phyloP scores from a whole-genome alignment of 2,329 filamentous ascomycete genomes.

The Phyllosticta paracitricarpa region DNA sequence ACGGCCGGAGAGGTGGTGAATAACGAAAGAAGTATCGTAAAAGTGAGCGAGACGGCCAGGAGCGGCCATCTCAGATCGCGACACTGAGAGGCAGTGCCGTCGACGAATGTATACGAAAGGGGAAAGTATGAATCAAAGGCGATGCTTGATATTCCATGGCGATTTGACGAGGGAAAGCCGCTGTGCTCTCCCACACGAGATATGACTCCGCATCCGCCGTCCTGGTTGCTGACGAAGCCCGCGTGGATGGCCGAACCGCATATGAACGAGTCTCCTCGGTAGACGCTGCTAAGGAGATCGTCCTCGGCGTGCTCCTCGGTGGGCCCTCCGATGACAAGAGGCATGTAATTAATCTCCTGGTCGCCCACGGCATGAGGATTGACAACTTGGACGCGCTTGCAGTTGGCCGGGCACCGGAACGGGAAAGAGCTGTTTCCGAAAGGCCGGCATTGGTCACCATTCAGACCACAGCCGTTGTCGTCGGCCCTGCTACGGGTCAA shows the following conservation, averaged over 20 bases:
- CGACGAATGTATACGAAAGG: slow-evolving; percentile 68
- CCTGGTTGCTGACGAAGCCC: slow-evolving; percentile 59
- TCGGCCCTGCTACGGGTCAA: slow-evolving; percentile 28
- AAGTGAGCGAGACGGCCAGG: slow-evolving; percentile 69
- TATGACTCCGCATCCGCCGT: slow-evolving; percentile 76
- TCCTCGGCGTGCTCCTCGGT: slow-evolving; percentile 27
- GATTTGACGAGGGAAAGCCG: slow-evolving; percentile 52
- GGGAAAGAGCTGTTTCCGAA: slow-evolving; percentile 61
- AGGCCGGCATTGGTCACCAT: slow-evolving; percentile 65
- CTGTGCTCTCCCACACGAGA: slow-evolving; percentile 59
- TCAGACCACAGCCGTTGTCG: slow-evolving; percentile 62
- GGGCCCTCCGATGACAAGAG: slow-evolving; percentile 46
- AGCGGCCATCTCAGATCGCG: slow-evolving; percentile 76
- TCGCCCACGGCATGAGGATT: slow-evolving; percentile 69
- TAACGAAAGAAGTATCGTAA: slow-evolving; percentile 67
- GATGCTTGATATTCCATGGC: slow-evolving; percentile 67
- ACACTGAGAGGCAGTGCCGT: slow-evolving; percentile 55
- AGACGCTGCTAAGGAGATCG: slow-evolving; percentile 46
- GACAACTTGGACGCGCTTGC: slow-evolving; percentile 53
- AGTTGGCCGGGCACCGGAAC: slow-evolving; percentile 67
- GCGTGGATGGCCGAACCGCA: slow-evolving; percentile 79
- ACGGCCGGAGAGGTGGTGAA: slow-evolving; percentile 69
- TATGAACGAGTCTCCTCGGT: slow-evolving; percentile 83
- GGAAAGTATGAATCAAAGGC: slow-evolving; percentile 85
- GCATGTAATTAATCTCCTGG: slow-evolving; percentile 47